phyloP scores from a whole-genome alignment of 2,329 filamentous ascomycete genomes.

The Sporothrix dimorphospora region DNA sequence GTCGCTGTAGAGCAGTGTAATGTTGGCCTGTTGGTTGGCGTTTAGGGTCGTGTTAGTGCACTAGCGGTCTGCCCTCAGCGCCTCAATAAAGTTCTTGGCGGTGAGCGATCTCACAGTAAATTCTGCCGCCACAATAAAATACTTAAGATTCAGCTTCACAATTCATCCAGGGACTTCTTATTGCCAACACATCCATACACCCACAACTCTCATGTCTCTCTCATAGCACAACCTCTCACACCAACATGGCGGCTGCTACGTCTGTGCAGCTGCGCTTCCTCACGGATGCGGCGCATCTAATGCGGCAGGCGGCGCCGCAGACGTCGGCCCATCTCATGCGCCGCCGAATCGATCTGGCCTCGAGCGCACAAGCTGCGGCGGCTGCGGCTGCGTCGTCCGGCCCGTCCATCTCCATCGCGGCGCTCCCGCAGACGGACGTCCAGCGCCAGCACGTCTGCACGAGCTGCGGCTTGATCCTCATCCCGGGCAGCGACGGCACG shows the following conservation, averaged over 20 bases:
- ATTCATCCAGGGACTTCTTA: background rate
- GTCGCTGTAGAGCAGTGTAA: background rate
- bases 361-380: slow-evolving; percentile 37
- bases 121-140: slow-evolving; percentile 20
- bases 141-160: background rate
- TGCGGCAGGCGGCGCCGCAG: slow-evolving; percentile 56
- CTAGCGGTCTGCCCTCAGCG: background rate
- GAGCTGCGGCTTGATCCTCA: slow-evolving; percentile 64
- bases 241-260: slow-evolving; percentile 22
- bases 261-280: slow-evolving; percentile 49
- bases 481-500: slow-evolving; percentile 52
- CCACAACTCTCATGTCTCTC: no score
- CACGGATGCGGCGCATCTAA: slow-evolving; percentile 62
- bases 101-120: background rate
- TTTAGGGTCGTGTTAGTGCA: background rate
- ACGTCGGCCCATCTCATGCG: slow-evolving; percentile 64
- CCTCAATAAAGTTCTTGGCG: background rate
- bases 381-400: slow-evolving; percentile 35
- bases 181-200: background rate
- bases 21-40: background rate
- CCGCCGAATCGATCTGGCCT: slow-evolving; percentile 54
- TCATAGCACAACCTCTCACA: background rate
- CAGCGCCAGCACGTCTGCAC: slow-evolving; percentile 60
- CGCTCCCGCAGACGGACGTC: slow-evolving; percentile 45
- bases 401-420: background rate